Evolutionary conservation across 768 basidiomycete genomes (phyloP).

Genomic region (Amanita pallidorosea): DNA sequence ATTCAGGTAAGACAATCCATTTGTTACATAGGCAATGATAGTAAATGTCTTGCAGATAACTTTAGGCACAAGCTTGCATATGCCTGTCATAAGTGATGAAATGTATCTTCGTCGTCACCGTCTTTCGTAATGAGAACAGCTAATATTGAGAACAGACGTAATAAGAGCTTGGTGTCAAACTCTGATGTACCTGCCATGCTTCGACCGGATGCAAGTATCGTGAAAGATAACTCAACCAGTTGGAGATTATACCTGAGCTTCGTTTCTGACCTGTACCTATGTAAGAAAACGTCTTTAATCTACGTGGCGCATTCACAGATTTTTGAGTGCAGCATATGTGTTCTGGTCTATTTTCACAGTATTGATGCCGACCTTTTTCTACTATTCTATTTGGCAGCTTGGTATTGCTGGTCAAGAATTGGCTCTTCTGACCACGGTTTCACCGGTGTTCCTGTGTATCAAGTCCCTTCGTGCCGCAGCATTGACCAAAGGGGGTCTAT

Average conservation of each 20-base stretch:
- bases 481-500: constrained; percentile 35
- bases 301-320: constrained; percentile 6
- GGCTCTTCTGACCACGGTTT: constrained; percentile 58
- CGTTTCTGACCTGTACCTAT: constrained; percentile 39
- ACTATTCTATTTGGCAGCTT: constrained; percentile 88
- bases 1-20: constrained; percentile 34
- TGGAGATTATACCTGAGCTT: constrained; percentile 15
- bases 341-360: constrained; percentile 81
- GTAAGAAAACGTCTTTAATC: constrained; percentile 27
- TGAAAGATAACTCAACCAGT: background rate
- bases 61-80: constrained; percentile 10
- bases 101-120: constrained; percentile 37
- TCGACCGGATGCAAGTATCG: background rate
- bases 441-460: constrained; percentile 51
- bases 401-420: constrained; percentile 78
- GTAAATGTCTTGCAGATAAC: constrained; percentile 8
- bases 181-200: background rate
- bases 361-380: constrained; percentile 74
- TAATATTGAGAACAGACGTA: constrained; percentile 1
- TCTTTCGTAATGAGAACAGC: constrained; percentile 22
- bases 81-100: constrained; percentile 15
- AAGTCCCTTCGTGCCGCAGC: constrained; percentile 33
- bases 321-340: constrained; percentile 44
- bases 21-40: background rate
- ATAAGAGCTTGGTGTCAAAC: background rate